A percentile compares a stretch with the other conserved stretches of the same genome.
Conservation (phyloP, 2,329 filamentous ascomycete genomes). For the Alternaria gansuensis region DNA sequence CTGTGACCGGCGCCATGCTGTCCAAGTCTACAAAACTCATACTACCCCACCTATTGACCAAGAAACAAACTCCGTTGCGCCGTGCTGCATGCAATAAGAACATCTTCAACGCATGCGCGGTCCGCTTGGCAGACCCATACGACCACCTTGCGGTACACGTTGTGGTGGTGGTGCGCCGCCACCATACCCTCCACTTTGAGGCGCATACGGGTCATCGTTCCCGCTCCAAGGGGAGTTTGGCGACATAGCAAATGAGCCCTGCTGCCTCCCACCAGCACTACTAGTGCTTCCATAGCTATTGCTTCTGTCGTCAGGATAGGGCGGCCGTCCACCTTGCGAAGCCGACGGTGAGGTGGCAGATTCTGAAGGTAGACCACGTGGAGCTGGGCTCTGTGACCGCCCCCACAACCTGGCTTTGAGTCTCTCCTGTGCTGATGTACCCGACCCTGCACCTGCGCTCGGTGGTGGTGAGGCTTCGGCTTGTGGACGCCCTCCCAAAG, state of each 20-base stretch:
- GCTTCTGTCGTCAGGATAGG: constrained; percentile 48
- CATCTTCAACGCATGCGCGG: constrained; percentile 48
- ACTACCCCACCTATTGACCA: constrained; percentile 11
- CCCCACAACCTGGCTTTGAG: constrained; percentile 82
- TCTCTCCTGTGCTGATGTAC: constrained; percentile 76
- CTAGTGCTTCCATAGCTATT: constrained; percentile 42
- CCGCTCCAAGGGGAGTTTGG: constrained; percentile 47
- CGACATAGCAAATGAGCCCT: constrained; percentile 41
- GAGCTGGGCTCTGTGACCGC: constrained; percentile 65
- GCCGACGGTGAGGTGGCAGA: constrained; percentile 31
- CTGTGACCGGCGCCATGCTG: constrained; percentile 15
- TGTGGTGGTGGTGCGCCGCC: constrained; percentile 38
- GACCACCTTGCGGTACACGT: constrained; percentile 42
- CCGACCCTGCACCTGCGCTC: constrained; percentile 49
- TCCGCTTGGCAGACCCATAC: constrained; percentile 51
- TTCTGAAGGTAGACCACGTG: constrained; percentile 37
- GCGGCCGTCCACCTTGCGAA: constrained; percentile 30
- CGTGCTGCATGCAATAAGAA: constrained; percentile 24
- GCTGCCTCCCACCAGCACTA: constrained; percentile 40
- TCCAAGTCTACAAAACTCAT: constrained; percentile 2
- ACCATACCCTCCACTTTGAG: constrained; percentile 34
- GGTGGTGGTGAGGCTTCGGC: constrained; percentile 52
- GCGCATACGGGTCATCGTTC: constrained; percentile 46
- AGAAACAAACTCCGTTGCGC: constrained; percentile 31
- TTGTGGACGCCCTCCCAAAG: constrained; percentile 48